These are phyloP conservation scores for Penicillium capsulatum DNA, from an alignment of 2,329 filamentous ascomycete species.

Conservation along the genomic window DNA sequence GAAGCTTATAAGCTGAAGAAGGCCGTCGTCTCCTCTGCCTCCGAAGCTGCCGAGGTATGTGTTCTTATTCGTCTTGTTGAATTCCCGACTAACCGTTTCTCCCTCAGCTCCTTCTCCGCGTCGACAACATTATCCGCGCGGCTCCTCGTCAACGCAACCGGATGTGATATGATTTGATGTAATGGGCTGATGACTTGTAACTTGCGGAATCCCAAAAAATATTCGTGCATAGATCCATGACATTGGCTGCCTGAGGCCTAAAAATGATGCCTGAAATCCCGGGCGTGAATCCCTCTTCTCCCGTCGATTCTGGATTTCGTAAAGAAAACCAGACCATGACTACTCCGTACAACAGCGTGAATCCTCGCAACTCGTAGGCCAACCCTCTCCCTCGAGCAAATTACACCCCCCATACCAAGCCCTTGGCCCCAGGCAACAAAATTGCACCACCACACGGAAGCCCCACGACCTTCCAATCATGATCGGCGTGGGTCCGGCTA, in stretches of 20 bases:
- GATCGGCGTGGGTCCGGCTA: neutral
- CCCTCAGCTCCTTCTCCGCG: conserved; percentile 79
- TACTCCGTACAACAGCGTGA: no score
- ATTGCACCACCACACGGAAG: neutral
- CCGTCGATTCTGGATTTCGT: no score
- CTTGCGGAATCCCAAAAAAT: conserved; percentile 3
- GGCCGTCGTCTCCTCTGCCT: conserved; percentile 94
- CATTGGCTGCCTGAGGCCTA: no score
- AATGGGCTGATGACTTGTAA: conserved; percentile 16
- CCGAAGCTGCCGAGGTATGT: conserved; percentile 89
- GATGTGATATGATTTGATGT: conserved; percentile 50
- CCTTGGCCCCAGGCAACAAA: neutral
- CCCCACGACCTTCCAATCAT: neutral
- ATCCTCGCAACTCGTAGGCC: no score
- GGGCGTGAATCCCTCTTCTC: no score
- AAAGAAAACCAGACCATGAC: no score
- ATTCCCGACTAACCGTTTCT: no score
- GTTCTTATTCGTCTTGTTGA: no score
- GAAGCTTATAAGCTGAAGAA: conserved; percentile 99
- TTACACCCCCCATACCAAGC: no score
- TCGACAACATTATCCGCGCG: conserved; percentile 96
- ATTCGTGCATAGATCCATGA: no score
- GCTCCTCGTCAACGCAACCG: conserved; percentile 79
- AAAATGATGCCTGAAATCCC: no score
- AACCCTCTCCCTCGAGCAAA: no score